phyloP scores from a whole-genome alignment of 176 grass and related monocot genomes.

The Eragrostis nindensis region DNA sequence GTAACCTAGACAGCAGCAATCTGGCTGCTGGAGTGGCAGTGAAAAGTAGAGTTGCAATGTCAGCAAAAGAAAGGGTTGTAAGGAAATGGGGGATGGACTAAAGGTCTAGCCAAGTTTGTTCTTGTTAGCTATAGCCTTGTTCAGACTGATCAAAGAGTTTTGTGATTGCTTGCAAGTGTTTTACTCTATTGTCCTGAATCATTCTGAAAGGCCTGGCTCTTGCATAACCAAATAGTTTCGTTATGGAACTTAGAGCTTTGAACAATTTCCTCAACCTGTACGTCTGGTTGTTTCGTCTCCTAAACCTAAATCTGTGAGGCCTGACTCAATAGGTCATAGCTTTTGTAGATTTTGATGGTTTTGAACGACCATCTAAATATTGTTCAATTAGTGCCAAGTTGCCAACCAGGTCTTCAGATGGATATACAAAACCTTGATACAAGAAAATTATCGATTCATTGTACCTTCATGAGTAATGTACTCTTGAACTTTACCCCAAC shows the following conservation, averaged over 20 bases:
- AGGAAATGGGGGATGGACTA: slow-evolving; percentile 78
- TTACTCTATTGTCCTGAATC: background rate
- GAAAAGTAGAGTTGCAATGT: slow-evolving; percentile 42
- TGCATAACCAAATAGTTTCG: background rate
- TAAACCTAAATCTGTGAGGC: background rate
- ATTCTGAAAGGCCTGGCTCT: background rate
- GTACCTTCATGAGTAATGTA: background rate
- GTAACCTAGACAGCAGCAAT: slow-evolving; percentile 34
- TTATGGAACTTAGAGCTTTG: background rate
- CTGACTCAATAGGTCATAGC: background rate
- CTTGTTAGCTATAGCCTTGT: background rate
- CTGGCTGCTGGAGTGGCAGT: slow-evolving; percentile 35
- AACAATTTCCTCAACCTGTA: background rate
- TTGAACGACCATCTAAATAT: background rate
- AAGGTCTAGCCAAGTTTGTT: background rate
- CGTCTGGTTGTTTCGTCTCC: background rate
- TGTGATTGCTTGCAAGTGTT: background rate
- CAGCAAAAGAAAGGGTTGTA: slow-evolving; percentile 66
- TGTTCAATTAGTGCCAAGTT: slow-evolving; percentile 2
- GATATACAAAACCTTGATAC: background rate
- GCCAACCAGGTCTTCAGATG: background rate
- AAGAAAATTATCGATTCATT: background rate
- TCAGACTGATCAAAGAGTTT: background rate
- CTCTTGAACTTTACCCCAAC: no score
- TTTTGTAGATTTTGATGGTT: background rate